Base-by-base conservation (phyloP, 495 filamentous ascomycete species). In the Sabuloglossum arenarium region DNA sequence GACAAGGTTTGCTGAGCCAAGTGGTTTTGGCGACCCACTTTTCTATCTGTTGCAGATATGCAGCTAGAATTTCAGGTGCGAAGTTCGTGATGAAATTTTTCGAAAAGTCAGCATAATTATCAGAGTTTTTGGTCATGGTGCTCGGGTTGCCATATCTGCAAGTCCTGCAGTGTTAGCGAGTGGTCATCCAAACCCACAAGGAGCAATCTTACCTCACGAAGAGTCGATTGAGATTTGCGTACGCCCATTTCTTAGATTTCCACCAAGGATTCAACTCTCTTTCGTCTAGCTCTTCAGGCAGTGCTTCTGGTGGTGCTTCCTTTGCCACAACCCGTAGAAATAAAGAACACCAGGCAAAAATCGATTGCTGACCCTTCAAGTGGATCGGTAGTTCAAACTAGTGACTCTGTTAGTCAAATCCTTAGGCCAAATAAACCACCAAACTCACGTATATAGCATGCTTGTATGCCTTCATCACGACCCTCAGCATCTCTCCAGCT, bases 201-300 rank as follows among this genome's bases (percentile, higher is more conserved):
- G 39, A 30, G 31, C 25, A 19, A 47, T 64, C 78, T 46, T 73
- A 90, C 85, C 90, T 77, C 58, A 95, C 90, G 67, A 89, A 98
- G 11, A 97, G 78, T 60, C 91, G 78, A 68, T 98, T 98, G 56
- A 98, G 72, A 69, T 96, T 97, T 61, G 86, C 90, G 66, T 96
- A 97, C 6, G 90, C 83, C 93, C 91, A 97, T 69, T 97, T 98
- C 83, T 97, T 98, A 54, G 88, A 85, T 75, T 97, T 98, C 90
- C 91, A 98, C 89, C 91, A 98, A 65, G 95, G 86, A 65, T 94
- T 88, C 55, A 79, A 75, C 66, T 95, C 93, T 28, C 93, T 79
- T 63, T 97, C 93, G 21, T 86, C 79, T 43, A 83, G 70, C 46
- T 94, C 87, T 43, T 94, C 89, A 53, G 73, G 65, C 75, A 97